Base-by-base conservation (phyloP, 2,329 filamentous ascomycete genomes). In the Trematosphaeria pertusa region DNA sequence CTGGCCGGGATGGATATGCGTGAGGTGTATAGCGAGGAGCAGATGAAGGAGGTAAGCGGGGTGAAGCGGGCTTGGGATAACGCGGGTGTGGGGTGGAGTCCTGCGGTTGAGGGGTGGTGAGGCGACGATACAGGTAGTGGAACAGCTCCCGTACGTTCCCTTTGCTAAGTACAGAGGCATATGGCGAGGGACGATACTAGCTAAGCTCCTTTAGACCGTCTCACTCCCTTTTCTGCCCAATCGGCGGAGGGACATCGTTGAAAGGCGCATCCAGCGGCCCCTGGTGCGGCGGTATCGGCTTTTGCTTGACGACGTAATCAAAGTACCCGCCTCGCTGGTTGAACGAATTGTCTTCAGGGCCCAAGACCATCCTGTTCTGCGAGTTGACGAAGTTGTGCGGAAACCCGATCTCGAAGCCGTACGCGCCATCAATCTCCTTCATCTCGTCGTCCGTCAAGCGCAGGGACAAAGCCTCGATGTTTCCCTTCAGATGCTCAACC, bases 391-490 rank as follows among this genome's bases (percentile, higher is more conserved):
- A 61, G 7, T 46, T 46, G 37, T 64, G 51, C 20, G 88, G 88
- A 69, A 90, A 91, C 0, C 87, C 87, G 30, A 82, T 61, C 38
- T 89, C 82, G 53, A 90, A 88, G 0, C 76, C 73, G 26, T 76
- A 76, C 0, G 84, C 84, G 5, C 62, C 73, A 49, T 91, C 87
- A 47, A 91, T 84, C 56, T 85, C 80, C 28, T 81, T 71, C 19
- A 92, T 81, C 33, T 92, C 86, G 48, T 86, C 78, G 0, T 76
- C 65, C 0, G 74, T 80, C 26, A 92, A 73, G 43, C 78, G 72
- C 32, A 91, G 73, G 1, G 75, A 77, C 28, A 92, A 75, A 0
- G 86, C 85, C 59, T 86, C 81, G 54, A 91, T 87, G 60, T 90
- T 91, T 46, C 78, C 79, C 62, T 85, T 81, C 31, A 92, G 73